A percentile compares a stretch with the other conserved stretches of the same genome.
phyloP scores from a whole-genome alignment of 1,139 yeast genomes.

The Geotrichum macrosporum region DNA sequence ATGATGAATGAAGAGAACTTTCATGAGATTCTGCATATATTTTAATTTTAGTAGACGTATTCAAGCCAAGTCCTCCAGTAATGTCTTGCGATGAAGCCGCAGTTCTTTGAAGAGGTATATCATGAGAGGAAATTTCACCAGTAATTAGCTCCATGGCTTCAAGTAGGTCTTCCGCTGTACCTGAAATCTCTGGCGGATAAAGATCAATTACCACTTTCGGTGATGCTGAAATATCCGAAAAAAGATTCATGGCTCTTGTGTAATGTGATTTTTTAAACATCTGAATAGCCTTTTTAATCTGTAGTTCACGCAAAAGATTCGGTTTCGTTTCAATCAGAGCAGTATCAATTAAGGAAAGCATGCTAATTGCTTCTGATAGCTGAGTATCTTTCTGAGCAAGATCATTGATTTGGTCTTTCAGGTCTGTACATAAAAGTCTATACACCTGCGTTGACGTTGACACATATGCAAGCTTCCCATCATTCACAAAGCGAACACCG shows the following conservation, averaged over 20 bases:
- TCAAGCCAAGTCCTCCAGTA: no score
- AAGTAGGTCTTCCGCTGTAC: constrained; percentile 25
- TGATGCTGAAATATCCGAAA: constrained; percentile 54
- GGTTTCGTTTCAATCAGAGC: constrained; percentile 36
- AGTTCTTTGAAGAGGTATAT: no score
- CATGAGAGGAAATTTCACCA: constrained; percentile 14
- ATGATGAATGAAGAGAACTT: no score
- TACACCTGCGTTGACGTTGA: constrained; percentile 32
- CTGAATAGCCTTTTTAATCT: constrained; percentile 42
- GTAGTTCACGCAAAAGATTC: constrained; percentile 42
- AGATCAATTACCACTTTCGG: constrained; percentile 49
- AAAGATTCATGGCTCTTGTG: constrained; percentile 43
- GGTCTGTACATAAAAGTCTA: constrained; percentile 29
- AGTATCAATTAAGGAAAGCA: constrained; percentile 40
- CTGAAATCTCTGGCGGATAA: constrained; percentile 42
- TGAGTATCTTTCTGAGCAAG: constrained; percentile 30
- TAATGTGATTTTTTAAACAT: constrained; percentile 38
- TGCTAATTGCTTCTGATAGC: constrained; percentile 44
- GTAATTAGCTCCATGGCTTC: constrained; percentile 5
- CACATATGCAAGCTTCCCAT: constrained; percentile 27
- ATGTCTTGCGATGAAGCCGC: no score
- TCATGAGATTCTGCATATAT: no score
- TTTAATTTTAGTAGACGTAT: no score
- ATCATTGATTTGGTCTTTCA: constrained; percentile 36
- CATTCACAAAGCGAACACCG: constrained; percentile 24